Evolutionary conservation across 225 moss, liverwort and hornwort species (phyloP).

Genomic region (Polytrichum commune): DNA sequence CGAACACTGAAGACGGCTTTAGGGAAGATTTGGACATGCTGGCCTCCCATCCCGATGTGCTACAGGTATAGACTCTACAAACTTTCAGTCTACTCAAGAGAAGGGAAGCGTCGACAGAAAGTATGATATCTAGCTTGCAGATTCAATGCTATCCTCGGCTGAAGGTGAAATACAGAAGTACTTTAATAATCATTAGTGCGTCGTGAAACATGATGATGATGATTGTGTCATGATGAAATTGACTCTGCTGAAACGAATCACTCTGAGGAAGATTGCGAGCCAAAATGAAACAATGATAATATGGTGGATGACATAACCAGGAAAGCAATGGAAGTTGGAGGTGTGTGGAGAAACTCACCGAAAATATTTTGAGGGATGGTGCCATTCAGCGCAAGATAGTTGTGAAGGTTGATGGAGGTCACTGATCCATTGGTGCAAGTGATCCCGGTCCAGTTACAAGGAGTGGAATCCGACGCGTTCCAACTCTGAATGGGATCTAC

Average conservation of each 20-base stretch:
- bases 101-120: too few relatives aligned
- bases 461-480: conserved; percentile 14
- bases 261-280: too few relatives aligned
- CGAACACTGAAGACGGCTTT: too few relatives aligned
- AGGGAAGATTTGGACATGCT: too few relatives aligned
- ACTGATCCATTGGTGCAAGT: conserved; percentile 10
- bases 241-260: too few relatives aligned
- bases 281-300: neutral
- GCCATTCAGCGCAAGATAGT: neutral
- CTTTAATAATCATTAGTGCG: neutral
- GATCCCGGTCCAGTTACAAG: conserved; percentile 23
- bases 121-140: too few relatives aligned
- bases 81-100: too few relatives aligned
- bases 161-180: neutral
- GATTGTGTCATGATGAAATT: too few relatives aligned
- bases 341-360: neutral
- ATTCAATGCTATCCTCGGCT: too few relatives aligned
- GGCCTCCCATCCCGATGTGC: too few relatives aligned
- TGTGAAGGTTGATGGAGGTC: conserved; percentile 11
- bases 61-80: too few relatives aligned
- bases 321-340: neutral
- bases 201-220: neutral
- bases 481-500: neutral
- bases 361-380: neutral
- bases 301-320: neutral